Conservation (phyloP, 2,329 filamentous ascomycete species). For the Cladophialophora exuberans region DNA sequence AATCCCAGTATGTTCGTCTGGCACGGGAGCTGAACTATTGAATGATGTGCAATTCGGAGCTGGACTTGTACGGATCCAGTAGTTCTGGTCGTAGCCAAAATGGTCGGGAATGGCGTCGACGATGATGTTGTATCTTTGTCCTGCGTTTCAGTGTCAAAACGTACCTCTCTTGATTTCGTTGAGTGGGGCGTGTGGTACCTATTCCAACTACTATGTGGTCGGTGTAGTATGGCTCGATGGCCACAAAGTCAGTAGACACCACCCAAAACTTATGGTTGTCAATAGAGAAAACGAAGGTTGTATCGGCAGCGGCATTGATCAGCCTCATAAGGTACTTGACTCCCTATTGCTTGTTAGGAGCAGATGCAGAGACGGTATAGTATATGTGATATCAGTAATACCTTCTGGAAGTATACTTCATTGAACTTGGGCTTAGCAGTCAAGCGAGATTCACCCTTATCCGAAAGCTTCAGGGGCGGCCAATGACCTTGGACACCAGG, state of each 20-base stretch:
- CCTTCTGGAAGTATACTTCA: constrained; percentile 3
- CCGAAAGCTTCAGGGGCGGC: neutral
- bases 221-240: constrained; percentile 10
- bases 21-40: neutral
- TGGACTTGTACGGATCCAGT: constrained; percentile 9
- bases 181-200: too few relatives aligned
- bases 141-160: too few relatives aligned
- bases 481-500: neutral
- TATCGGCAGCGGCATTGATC: constrained; percentile 5
- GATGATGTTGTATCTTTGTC: constrained; percentile 12
- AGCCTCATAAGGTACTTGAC: constrained; percentile 9
- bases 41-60: constrained; percentile 2
- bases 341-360: neutral
- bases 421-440: constrained; percentile 4
- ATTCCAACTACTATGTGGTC: constrained; percentile 13
- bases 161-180: too few relatives aligned
- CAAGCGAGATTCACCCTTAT: too few relatives aligned
- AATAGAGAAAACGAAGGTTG: constrained; percentile 10
- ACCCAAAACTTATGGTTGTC: constrained; percentile 14
- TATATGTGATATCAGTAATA: neutral
- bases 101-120: constrained; percentile 3
- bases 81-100: neutral
- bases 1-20: constrained; percentile 1
- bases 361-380: neutral
- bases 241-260: constrained; percentile 3